These are phyloP conservation scores for Leccinum disarticulatum DNA, from an alignment of 768 basidiomycete genomes.

Conservation along the genomic window DNA sequence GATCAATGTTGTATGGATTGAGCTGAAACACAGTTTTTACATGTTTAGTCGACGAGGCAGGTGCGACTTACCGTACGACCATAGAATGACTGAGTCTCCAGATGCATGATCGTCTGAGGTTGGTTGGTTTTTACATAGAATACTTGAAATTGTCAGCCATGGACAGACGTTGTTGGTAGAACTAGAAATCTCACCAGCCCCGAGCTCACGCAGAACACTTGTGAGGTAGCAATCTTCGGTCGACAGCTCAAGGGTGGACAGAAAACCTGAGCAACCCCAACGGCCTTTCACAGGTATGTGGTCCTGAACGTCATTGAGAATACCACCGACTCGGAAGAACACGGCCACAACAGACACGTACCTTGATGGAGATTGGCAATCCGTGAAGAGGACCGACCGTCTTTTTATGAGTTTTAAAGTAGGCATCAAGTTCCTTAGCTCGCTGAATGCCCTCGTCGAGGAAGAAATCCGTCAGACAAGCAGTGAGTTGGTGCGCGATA, in stretches of 20 bases:
- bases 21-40: slow-evolving; percentile 23
- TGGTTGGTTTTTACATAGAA: slow-evolving; percentile 47
- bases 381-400: slow-evolving; percentile 46
- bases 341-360: slow-evolving; percentile 9
- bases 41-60: not conserved
- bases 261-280: slow-evolving; percentile 38
- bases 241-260: slow-evolving; percentile 22
- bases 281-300: slow-evolving; percentile 42
- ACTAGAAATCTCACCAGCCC: slow-evolving; percentile 36
- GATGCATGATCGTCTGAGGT: slow-evolving; percentile 43
- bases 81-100: slow-evolving; percentile 36
- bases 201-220: slow-evolving; percentile 40
- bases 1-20: slow-evolving; percentile 45
- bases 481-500: slow-evolving; percentile 48
- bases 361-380: slow-evolving; percentile 41
- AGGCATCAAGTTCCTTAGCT: slow-evolving; percentile 43
- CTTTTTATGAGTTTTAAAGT: slow-evolving; percentile 37
- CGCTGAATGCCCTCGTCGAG: slow-evolving; percentile 41
- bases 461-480: slow-evolving; percentile 45
- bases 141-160: slow-evolving; percentile 24
- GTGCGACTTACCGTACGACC: slow-evolving; percentile 27
- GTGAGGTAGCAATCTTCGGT: slow-evolving; percentile 31
- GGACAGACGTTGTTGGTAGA: not conserved
- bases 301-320: slow-evolving; percentile 29
- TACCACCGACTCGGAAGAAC: not conserved